These are phyloP conservation scores for Aspergillus pseudonomiae DNA, from an alignment of 2,329 filamentous ascomycete genomes.

Conservation along the genomic window DNA sequence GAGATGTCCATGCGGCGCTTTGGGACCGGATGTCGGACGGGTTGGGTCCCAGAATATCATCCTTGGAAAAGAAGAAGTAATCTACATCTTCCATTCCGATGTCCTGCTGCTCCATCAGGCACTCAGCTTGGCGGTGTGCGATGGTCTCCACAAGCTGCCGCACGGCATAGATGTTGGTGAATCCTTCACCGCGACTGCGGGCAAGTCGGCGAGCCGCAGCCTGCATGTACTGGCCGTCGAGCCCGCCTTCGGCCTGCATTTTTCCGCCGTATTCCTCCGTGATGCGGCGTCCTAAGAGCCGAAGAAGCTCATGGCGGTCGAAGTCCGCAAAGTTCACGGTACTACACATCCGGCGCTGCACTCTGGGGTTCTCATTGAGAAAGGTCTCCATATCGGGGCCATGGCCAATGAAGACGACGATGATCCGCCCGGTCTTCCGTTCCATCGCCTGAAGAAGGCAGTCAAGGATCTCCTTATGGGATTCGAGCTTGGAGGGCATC, in stretches of 20 bases:
- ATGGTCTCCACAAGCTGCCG: constrained; percentile 19
- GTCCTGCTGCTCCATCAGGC: constrained; percentile 18
- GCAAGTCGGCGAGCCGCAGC: constrained; percentile 23
- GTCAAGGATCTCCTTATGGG: constrained; percentile 14
- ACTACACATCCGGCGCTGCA: constrained; percentile 21
- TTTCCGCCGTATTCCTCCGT: constrained; percentile 18
- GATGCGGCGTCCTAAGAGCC: constrained; percentile 18
- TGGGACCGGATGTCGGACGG: constrained; percentile 15
- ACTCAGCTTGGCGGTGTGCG: constrained; percentile 21
- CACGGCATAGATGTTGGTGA: constrained; percentile 21
- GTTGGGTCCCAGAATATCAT: constrained; percentile 22
- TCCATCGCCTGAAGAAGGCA: constrained; percentile 20
- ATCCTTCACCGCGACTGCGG: constrained; percentile 19
- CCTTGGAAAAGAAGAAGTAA: constrained; percentile 24
- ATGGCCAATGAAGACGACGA: constrained; percentile 21
- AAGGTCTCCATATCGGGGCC: constrained; percentile 15
- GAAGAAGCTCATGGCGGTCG: constrained; percentile 16
- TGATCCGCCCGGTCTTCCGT: constrained; percentile 15
- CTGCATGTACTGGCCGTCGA: constrained; percentile 24
- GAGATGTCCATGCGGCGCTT: constrained; percentile 20
- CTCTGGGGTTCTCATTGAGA: constrained; percentile 15
- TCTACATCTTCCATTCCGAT: constrained; percentile 21
- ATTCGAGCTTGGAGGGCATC: constrained; percentile 2
- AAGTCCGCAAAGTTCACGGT: constrained; percentile 22
- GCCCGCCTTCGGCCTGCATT: constrained; percentile 25